A percentile compares a stretch with the other conserved stretches of the same genome.
Conservation (phyloP, 208 protist species). For the Trypanosoma boissoni region DNA sequence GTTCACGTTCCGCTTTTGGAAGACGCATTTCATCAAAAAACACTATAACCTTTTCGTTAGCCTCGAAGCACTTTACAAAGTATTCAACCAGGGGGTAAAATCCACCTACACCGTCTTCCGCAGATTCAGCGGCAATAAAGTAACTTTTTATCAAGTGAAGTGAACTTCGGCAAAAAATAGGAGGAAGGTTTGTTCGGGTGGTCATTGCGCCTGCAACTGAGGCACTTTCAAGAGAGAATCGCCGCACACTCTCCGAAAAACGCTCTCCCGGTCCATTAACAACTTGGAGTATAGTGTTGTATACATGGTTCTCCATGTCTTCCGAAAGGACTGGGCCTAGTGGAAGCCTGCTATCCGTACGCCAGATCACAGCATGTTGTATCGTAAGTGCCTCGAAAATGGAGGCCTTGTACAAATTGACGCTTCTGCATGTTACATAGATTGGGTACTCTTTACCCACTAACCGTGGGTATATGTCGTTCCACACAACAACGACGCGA, state of each 20-base stretch:
- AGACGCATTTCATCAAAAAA: conserved; percentile 34
- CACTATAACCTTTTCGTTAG: conserved; percentile 34
- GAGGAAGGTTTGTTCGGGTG: no score
- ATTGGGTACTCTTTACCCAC: conserved; percentile 8
- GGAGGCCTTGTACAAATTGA: conserved; percentile 7
- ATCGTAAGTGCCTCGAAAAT: conserved; percentile 12
- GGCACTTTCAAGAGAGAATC: no score
- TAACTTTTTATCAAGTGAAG: conserved; percentile 45
- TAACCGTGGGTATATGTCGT: conserved; percentile 67
- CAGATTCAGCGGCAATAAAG: conserved; percentile 51
- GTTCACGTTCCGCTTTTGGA: conserved; percentile 36
- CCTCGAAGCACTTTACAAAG: conserved; percentile 26
- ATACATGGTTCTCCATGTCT: conserved; percentile 9
- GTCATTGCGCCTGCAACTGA: no score
- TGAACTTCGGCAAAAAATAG: conserved; percentile 32
- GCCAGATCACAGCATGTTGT: conserved; percentile 10
- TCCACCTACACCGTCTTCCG: conserved; percentile 30
- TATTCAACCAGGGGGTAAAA: conserved; percentile 42
- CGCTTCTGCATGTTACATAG: conserved; percentile 12
- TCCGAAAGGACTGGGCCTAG: not conserved
- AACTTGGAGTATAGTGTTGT: no score
- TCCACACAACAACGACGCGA: conserved; percentile 60
- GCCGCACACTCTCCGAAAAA: no score
- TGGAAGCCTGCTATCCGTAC: conserved; percentile 3
- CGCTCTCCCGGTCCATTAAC: no score